Percentiles rank a stretch among this genome's conserved stretches.
These are phyloP conservation scores for Malus hybrid DNA, from an alignment of 331 rosid species.

Conservation along the genomic window DNA sequence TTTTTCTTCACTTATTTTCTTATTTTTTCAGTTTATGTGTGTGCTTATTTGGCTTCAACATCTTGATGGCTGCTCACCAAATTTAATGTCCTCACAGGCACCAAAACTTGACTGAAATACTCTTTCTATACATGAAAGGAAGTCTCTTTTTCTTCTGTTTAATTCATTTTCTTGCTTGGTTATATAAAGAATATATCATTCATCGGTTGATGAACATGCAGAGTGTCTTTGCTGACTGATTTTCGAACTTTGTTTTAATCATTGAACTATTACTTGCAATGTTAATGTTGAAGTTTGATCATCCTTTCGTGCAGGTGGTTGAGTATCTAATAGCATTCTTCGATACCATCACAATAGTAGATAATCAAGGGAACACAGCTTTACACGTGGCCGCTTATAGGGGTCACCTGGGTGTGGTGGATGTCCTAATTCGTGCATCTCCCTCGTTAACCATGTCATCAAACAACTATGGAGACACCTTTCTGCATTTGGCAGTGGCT, in stretches of 20 bases:
- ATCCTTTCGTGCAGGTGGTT: constrained; percentile 53
- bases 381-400: constrained; percentile 71
- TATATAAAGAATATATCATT: background rate
- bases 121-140: background rate
- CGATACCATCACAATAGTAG: constrained; percentile 54
- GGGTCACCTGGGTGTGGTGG: constrained; percentile 61
- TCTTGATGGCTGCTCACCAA: background rate
- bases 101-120: background rate
- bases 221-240: too few relatives aligned
- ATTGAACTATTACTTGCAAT: background rate
- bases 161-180: background rate
- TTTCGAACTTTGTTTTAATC: background rate
- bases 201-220: background rate
- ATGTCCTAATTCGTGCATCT: constrained; percentile 42
- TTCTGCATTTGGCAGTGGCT: constrained; percentile 80
- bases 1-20: background rate
- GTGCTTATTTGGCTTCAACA: background rate
- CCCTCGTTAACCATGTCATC: constrained; percentile 36
- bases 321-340: constrained; percentile 46
- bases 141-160: background rate
- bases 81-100: constrained; percentile 1
- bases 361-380: constrained; percentile 71
- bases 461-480: constrained; percentile 74
- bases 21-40: background rate
- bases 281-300: background rate